Base-by-base conservation (phyloP, 2,329 filamentous ascomycete genomes). In the Colletotrichum caudatum region DNA sequence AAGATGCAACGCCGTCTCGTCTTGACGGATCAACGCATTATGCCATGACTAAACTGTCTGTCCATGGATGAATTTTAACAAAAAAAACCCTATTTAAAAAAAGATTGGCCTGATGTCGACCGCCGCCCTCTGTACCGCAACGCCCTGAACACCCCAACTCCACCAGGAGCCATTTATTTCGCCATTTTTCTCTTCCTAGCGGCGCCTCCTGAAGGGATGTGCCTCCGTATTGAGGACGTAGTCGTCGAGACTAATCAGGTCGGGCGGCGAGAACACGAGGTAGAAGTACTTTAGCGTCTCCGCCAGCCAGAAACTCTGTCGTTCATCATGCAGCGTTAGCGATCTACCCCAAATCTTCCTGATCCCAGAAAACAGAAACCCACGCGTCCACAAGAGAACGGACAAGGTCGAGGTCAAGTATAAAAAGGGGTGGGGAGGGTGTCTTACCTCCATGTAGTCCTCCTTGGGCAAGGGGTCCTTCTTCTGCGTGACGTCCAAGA, bases 251-350 rank as follows among this genome's bases (percentile, higher is more conserved):
- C 85, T 91, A 58, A 93, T 83, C 37, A 90, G 76, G 33, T 87
- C 84, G 1, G 90, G 88, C 29, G 91, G 87, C 39, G 88, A 89
- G 75, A 93, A 94, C 48, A 93, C 86, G 63, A 94, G 79, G 75
- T 91, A 94, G 71, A 93, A 93, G 74, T 94, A 94, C 80, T 93
- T 94, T 70, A 94, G 80, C 26, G 91, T 94, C 82, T 94, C 92
- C 0, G 89, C 89, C 76, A 92, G 82, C 90, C 92, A 94, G 76
- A 93, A 93, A 73, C 88, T 91, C 83, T 93, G 87, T 7, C 3
- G n/a, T 41, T 63, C 44, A 9, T 20, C 44, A 33, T 60, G 18
- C 16, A 56, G 53, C 39, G 61, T 66, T 50, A 54, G 16, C 12
- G 1, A 33, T 29, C 39, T 23, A n/a, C 29, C 16, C 11, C 23